phyloP scores from a whole-genome alignment of 805 yeast species.

The Yarrowia osloensis region DNA sequence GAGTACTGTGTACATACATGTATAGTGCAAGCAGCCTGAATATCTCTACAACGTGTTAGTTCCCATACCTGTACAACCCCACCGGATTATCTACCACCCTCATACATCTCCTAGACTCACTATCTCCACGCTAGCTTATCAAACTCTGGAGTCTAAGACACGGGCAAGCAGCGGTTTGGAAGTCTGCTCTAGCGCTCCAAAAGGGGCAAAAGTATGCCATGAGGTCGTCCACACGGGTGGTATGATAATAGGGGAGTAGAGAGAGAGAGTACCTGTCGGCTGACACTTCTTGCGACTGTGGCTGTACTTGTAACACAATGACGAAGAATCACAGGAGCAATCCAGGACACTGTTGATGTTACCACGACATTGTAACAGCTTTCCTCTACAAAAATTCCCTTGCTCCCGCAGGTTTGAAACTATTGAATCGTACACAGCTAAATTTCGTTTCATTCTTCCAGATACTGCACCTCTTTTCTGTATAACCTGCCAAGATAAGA shows the following conservation, averaged over 20 bases:
- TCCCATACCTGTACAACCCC: background rate
- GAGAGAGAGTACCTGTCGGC: background rate
- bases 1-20: background rate
- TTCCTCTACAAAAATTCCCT: no score
- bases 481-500: constrained; percentile 9
- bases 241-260: background rate
- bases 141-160: constrained; percentile 19
- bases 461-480: background rate
- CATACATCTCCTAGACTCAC: background rate
- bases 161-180: background rate
- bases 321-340: no score
- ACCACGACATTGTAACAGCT: no score
- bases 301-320: no score
- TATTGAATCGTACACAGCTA: no score
- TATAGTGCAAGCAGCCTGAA: background rate
- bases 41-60: no score
- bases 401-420: no score
- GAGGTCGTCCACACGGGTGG: background rate
- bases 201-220: constrained; percentile 15
- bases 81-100: no score
- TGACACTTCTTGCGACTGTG: no score
- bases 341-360: no score
- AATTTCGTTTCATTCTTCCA: background rate
- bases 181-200: background rate
- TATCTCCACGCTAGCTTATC: constrained; percentile 23